phyloP scores from a whole-genome alignment of 768 basidiomycete species.

The Auricularia auricula-judae region DNA sequence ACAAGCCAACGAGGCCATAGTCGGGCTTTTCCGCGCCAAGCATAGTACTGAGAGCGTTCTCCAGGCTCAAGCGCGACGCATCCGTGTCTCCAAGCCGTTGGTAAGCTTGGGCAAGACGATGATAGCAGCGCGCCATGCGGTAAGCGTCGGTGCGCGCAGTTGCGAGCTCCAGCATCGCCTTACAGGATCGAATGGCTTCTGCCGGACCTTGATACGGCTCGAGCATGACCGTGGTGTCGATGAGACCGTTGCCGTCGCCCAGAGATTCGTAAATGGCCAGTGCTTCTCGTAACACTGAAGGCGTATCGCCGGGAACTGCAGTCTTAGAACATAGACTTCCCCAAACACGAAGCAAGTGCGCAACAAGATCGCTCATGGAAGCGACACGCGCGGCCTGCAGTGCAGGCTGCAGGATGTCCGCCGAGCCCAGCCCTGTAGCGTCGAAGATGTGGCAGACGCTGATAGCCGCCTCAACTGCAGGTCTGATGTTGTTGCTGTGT shows the following conservation, averaged over 20 bases:
- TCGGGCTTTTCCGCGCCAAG: background rate
- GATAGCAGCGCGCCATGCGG: background rate
- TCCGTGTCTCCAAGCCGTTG: background rate
- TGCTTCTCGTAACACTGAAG: background rate
- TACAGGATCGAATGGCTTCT: background rate
- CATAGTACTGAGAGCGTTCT: background rate
- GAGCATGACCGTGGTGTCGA: background rate
- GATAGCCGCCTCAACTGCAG: too few relatives aligned
- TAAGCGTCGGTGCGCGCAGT: background rate
- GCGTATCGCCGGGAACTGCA: background rate
- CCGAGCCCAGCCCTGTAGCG: too few relatives aligned
- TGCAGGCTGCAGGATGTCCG: background rate
- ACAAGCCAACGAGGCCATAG: too few relatives aligned
- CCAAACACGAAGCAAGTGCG: background rate
- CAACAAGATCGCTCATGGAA: background rate
- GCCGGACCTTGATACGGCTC: background rate
- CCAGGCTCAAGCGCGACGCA: background rate
- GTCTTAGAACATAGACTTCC: background rate
- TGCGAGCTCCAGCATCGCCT: background rate
- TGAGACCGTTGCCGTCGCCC: background rate
- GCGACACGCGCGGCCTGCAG: background rate
- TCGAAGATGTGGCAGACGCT: too few relatives aligned
- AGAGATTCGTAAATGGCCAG: background rate
- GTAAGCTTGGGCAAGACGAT: background rate
- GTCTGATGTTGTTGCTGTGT: too few relatives aligned